Percentiles rank a stretch among this genome's conserved stretches.
Evolutionary conservation across 441 rosid species (phyloP).

Genomic region (Adansonia gregorii): DNA sequence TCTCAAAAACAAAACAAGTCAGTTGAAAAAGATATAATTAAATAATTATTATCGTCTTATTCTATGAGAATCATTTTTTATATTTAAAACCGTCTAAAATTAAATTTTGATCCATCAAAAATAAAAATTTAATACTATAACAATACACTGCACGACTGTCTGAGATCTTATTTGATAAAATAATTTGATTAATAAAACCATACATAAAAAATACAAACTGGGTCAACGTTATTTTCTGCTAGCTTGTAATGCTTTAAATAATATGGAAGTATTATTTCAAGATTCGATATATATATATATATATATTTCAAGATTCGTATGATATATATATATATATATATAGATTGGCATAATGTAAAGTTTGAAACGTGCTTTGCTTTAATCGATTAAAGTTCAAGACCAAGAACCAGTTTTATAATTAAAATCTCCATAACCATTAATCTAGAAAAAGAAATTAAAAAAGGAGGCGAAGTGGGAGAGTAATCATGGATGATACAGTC

Average conservation of each 20-base stretch:
- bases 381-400: constrained; percentile 38
- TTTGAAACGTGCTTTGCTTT: constrained; percentile 38
- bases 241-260: neutral
- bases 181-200: neutral
- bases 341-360: constrained; percentile 28
- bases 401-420: constrained; percentile 27
- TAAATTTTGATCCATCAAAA: neutral
- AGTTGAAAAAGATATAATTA: neutral
- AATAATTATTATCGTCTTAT: neutral
- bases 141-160: too few relatives aligned
- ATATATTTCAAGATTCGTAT: neutral
- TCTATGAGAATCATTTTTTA: too few relatives aligned
- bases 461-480: constrained; percentile 17
- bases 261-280: neutral
- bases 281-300: neutral
- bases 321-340: too few relatives aligned
- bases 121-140: neutral
- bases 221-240: neutral
- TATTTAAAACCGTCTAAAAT: neutral
- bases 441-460: neutral
- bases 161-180: neutral
- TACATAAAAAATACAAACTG: neutral
- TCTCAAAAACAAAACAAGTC: neutral
- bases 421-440: neutral
- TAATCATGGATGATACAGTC: constrained; percentile 32